Evolutionary conservation across 345 rosid genomes (phyloP).

Genomic region (Clarkia xantiana): DNA sequence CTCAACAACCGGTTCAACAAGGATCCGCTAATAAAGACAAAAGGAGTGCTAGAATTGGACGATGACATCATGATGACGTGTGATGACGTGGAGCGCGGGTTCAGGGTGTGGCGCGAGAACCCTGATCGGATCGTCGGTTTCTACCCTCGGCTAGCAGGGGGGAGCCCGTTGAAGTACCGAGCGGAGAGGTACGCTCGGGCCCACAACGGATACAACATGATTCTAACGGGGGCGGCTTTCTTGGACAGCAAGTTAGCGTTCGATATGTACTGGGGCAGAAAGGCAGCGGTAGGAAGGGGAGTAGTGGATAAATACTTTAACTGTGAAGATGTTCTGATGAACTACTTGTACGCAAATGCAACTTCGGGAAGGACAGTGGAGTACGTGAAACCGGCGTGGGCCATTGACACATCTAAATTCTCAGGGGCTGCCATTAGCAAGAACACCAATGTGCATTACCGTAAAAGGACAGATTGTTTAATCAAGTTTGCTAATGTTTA

Average conservation of each 20-base stretch:
- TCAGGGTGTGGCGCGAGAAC: conserved; percentile 72
- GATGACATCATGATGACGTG: conserved; percentile 96
- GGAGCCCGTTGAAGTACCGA: conserved; percentile 44
- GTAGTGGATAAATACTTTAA: conserved; percentile 58
- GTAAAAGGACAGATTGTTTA: conserved; percentile 56
- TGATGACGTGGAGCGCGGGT: conserved; percentile 69
- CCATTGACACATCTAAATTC: conserved; percentile 74
- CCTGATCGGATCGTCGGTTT: conserved; percentile 82
- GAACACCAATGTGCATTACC: conserved; percentile 65
- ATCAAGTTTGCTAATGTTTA: conserved; percentile 46
- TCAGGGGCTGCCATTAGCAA: conserved; percentile 75
- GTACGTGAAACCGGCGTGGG: conserved; percentile 77
- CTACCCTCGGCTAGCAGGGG: conserved; percentile 59
- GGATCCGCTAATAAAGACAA: conserved; percentile 54
- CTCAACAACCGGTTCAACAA: conserved; percentile 73
- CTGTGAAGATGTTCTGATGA: conserved; percentile 80
- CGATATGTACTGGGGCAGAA: conserved; percentile 41
- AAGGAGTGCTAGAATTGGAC: conserved; percentile 86
- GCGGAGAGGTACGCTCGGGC: conserved; percentile 67
- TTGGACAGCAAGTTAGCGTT: conserved; percentile 53
- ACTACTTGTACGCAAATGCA: conserved; percentile 72
- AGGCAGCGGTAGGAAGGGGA: conserved; percentile 51
- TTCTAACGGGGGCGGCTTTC: conserved; percentile 94
- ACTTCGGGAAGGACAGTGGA: conserved; percentile 49
- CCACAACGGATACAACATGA: conserved; percentile 70